phyloP scores from a whole-genome alignment of 2,329 filamentous ascomycete species.

The Alternaria incomplexa region DNA sequence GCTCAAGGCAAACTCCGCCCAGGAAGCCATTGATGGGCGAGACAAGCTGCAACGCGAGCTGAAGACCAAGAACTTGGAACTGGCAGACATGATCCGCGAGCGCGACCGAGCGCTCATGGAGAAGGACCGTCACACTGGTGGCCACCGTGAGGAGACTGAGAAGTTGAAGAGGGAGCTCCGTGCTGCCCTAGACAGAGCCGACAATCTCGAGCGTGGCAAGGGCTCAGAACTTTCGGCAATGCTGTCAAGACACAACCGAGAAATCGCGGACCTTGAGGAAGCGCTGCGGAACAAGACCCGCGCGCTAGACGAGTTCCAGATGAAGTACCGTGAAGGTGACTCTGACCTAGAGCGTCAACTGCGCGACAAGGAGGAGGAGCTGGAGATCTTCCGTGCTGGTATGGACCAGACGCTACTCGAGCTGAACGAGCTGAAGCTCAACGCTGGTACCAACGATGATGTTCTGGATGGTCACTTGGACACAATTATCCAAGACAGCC shows the following conservation, averaged over 20 bases:
- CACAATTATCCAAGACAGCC: constrained; percentile 81
- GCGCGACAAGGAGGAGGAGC: constrained; percentile 94
- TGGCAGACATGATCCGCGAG: constrained; percentile 98
- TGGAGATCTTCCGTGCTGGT: constrained; percentile 96
- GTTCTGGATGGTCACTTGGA: constrained; percentile 91
- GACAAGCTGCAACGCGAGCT: constrained; percentile 97
- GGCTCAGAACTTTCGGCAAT: constrained; percentile 93
- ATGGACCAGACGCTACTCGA: constrained; percentile 97
- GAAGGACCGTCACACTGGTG: constrained; percentile 83
- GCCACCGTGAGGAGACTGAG: constrained; percentile 90
- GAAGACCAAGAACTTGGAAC: constrained; percentile 98
- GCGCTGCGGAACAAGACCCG: constrained; percentile 85
- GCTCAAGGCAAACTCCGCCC: constrained; percentile 93
- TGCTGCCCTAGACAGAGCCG: constrained; percentile 87
- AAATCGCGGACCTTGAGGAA: constrained; percentile 96
- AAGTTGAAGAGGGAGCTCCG: constrained; percentile 93
- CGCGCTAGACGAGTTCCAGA: constrained; percentile 81
- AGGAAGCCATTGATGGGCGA: constrained; percentile 92
- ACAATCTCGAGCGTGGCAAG: constrained; percentile 91
- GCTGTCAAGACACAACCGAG: constrained; percentile 94
- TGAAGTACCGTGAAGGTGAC: constrained; percentile 78
- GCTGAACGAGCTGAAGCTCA: constrained; percentile 80
- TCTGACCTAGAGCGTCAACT: constrained; percentile 85
- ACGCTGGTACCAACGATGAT: constrained; percentile 69
- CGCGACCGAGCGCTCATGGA: constrained; percentile 92